Base-by-base conservation (phyloP, 805 yeast genomes). In the Sugiyamaella floridensis region DNA sequence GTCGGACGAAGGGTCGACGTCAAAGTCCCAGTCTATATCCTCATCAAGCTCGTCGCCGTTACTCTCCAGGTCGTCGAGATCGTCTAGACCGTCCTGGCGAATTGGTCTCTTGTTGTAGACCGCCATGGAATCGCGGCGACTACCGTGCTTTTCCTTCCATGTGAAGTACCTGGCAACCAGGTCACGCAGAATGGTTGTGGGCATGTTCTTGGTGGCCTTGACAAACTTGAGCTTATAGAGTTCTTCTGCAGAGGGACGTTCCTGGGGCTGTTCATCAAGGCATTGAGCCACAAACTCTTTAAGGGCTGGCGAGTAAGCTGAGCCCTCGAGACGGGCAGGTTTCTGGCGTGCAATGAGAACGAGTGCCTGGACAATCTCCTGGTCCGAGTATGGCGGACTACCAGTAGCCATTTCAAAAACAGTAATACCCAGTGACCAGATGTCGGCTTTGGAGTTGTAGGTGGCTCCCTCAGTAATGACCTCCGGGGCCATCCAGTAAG, bases 391-490 rank as follows among this genome's bases (percentile, higher is more conserved):
- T 0, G 99, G 99, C 4, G 99, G 99, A 61, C 88, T 89, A 0
- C 99, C 98, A 0, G 98, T 90, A 9, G 96, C 95, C 58, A 92
- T 84, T 68, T 93, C 99, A 70, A 83, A 93, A 8, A 89, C 75
- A 0, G 99, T 92, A 55, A 93, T 88, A 14, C 99, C 99, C 47
- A 92, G 68, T 0, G 98, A 90, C 99, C 99, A 93, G 7, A 93
- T 87, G 68, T 93, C 99, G 0, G 96, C 99, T 69, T 90, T 84
- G 79, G 67, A 87, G 49, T 72, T 70, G 60, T 73, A 73, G 11
- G 68, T 56, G 2, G 68, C 67, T 14, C 77, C 77, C 58, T 73
- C 77, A 10, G 67, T 65, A 45, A 74, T 73, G 26, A 73, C 77
- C 56, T 73, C 77, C 6, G 77, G 77, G 1, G 77, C 77, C 96